A percentile compares a stretch with the other conserved stretches of the same genome.
phyloP scores from a whole-genome alignment of 257 asterid genomes.

The Capsicum baccatum region DNA sequence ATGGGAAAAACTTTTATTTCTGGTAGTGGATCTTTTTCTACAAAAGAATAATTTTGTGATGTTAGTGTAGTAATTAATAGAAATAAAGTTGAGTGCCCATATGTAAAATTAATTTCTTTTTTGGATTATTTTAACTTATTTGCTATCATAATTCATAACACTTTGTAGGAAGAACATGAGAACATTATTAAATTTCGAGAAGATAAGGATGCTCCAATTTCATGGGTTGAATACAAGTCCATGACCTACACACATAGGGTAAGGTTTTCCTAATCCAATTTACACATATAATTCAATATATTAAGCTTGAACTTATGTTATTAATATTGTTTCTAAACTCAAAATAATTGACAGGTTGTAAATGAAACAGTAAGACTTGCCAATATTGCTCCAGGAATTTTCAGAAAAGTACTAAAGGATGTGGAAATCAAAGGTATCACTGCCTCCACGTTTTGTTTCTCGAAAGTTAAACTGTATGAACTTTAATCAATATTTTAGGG shows the following conservation, averaged over 20 bases:
- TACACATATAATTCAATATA: neutral
- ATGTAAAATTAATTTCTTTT: neutral
- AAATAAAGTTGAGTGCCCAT: too few species aligned
- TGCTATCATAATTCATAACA: neutral
- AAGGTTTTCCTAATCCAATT: neutral
- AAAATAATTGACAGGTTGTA: neutral
- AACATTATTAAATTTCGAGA: constrained; percentile 13
- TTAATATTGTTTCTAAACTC: neutral
- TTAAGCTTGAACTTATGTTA: neutral
- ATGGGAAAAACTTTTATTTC: too few species aligned
- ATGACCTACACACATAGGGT: constrained; percentile 32
- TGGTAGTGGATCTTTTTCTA: too few species aligned
- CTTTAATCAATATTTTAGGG: too few species aligned
- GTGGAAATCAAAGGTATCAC: neutral
- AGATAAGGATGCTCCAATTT: constrained; percentile 6
- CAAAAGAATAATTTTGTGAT: too few species aligned
- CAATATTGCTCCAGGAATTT: neutral
- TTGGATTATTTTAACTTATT: neutral
- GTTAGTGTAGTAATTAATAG: too few species aligned
- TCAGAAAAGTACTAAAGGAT: neutral
- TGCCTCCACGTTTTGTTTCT: too few species aligned
- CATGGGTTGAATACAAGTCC: constrained; percentile 28
- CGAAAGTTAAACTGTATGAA: too few species aligned
- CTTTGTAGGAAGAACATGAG: constrained; percentile 29
- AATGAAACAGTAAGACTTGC: neutral